Evolutionary conservation across 139 green algal genomes (phyloP).

Genomic region (Eudorina sp.): DNA sequence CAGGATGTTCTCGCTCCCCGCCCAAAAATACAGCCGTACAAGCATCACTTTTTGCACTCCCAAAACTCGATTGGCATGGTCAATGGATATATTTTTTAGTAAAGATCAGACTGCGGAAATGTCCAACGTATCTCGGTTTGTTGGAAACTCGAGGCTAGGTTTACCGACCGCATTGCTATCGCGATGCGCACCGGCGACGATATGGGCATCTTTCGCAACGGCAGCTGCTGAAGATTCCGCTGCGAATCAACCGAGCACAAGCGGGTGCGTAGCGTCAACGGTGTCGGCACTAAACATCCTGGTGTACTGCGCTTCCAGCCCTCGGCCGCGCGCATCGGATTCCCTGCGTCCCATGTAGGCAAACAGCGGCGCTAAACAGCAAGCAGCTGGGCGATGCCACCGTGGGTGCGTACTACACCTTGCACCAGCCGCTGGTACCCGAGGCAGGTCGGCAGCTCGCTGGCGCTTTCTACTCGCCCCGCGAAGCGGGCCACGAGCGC

Average conservation of each 20-base stretch:
- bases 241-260: conserved; percentile 9
- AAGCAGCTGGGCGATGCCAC: not conserved
- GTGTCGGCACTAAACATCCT: not conserved
- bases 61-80: too few species aligned
- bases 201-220: conserved; percentile 12
- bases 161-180: not conserved
- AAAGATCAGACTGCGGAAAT: too few species aligned
- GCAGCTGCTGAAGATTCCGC: not conserved
- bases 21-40: too few species aligned
- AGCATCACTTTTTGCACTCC: too few species aligned
- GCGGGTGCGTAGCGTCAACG: not conserved
- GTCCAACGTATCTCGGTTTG: not conserved
- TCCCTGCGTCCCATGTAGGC: not conserved
- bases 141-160: not conserved
- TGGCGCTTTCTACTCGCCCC: conserved; percentile 53
- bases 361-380: not conserved
- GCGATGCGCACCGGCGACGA: not conserved
- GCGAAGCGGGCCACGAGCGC: conserved; percentile 39
- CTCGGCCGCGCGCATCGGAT: too few species aligned
- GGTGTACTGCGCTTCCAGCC: not conserved
- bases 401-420: conserved; percentile 44
- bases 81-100: too few species aligned
- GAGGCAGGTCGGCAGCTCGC: conserved; percentile 51
- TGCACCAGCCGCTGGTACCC: conserved; percentile 40
- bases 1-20: too few species aligned